A percentile compares a stretch with the other conserved stretches of the same genome.
These are phyloP conservation scores for Fusarium zealandicum DNA, from an alignment of 2,329 filamentous ascomycete species.

Conservation along the genomic window DNA sequence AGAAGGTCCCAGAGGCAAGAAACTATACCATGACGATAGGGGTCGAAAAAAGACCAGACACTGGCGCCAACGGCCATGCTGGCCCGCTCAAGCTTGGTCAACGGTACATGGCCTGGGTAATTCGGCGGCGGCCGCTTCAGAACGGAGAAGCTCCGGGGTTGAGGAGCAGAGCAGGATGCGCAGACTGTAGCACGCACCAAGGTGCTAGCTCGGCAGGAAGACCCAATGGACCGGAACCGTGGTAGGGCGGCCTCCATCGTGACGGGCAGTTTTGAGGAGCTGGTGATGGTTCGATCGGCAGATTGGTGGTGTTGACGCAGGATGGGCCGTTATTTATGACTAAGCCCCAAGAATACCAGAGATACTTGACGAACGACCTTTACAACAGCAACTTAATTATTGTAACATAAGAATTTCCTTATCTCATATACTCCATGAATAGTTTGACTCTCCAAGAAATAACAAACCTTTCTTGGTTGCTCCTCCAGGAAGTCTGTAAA, in stretches of 20 bases:
- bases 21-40: constrained; percentile 74
- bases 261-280: neutral
- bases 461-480: too few species aligned
- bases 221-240: constrained; percentile 29
- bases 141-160: constrained; percentile 69
- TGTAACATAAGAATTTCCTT: too few species aligned
- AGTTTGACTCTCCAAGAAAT: too few species aligned
- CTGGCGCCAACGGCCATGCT: constrained; percentile 73
- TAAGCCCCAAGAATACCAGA: neutral
- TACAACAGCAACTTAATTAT: too few species aligned
- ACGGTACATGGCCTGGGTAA: constrained; percentile 91
- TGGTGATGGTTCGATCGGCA: constrained; percentile 25
- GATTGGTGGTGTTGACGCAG: constrained; percentile 5
- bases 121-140: constrained; percentile 85
- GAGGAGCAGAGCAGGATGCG: constrained; percentile 27
- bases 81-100: constrained; percentile 78
- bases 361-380: too few species aligned
- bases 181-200: constrained; percentile 34
- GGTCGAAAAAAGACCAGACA: constrained; percentile 72
- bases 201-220: constrained; percentile 13
- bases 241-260: constrained; percentile 40
- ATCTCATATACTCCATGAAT: too few species aligned
- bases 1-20: neutral
- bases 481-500: too few species aligned
- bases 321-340: neutral